Evolutionary conservation across 495 filamentous ascomycete genomes (phyloP).

Genomic region (Aspergillus bridgeri): DNA sequence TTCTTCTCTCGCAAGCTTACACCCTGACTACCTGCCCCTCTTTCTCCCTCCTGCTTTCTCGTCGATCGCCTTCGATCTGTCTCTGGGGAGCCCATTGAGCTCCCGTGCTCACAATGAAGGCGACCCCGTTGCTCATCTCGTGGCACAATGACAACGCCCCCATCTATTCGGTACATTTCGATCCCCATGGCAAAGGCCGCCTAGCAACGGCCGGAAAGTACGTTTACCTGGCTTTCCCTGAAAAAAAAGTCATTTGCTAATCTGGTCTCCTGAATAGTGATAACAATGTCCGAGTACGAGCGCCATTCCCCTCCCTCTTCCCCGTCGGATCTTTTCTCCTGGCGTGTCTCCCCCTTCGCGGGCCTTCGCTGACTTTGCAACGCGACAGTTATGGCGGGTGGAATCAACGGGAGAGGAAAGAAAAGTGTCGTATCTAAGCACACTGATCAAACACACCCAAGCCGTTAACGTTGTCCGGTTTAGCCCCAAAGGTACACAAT

Average conservation of each 20-base stretch:
- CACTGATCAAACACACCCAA: slow-evolving; percentile 88
- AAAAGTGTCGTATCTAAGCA: slow-evolving; percentile 86
- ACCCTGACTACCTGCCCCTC: background rate
- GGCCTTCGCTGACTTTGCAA: slow-evolving; percentile 31
- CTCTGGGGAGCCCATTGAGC: slow-evolving; percentile 23
- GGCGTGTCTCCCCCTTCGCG: slow-evolving; percentile 1
- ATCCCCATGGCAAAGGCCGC: slow-evolving; percentile 87
- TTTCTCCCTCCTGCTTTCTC: background rate
- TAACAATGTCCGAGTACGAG: slow-evolving; percentile 88
- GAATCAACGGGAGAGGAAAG: slow-evolving; percentile 82
- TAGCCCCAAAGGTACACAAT: slow-evolving; percentile 71
- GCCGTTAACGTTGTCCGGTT: slow-evolving; percentile 98
- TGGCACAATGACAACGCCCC: slow-evolving; percentile 96
- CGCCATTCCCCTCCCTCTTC: slow-evolving; percentile 14
- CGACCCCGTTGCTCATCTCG: slow-evolving; percentile 83
- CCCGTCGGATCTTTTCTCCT: slow-evolving; percentile 8
- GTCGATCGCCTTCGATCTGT: background rate
- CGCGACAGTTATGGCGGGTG: slow-evolving; percentile 78
- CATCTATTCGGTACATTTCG: slow-evolving; percentile 94
- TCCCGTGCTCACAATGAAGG: slow-evolving; percentile 68
- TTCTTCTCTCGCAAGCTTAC: background rate
- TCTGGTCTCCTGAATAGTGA: slow-evolving; percentile 51
- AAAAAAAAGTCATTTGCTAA: background rate
- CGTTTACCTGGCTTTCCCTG: slow-evolving; percentile 4
- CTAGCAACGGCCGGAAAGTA: slow-evolving; percentile 84